Base-by-base conservation (phyloP, 1,284 basidiomycete genomes). In the Cystobasidium sp. region DNA sequence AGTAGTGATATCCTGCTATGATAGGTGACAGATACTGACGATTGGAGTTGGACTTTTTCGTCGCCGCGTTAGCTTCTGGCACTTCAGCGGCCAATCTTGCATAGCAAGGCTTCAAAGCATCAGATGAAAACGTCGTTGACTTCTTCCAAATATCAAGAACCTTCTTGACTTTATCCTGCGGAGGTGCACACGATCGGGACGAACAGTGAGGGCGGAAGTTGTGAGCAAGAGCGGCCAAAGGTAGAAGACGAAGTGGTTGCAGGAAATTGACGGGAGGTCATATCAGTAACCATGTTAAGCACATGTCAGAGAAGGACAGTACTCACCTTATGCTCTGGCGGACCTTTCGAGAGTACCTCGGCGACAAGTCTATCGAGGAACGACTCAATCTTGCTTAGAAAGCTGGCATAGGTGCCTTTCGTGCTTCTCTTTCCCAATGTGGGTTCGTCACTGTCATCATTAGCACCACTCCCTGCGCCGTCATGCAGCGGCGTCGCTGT, bases 81-180 rank as follows among this genome's bases (percentile, higher is more conserved):
- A 46, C 14, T 47, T 56, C 55, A 46, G 41, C 62, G 24, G 37
- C 24, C 16, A 73, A 43, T 59, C 44, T 65, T 31, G 70, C 70
- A 58, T 73, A 73, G 52, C 59, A 65, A 39, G 59, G 37, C 31
- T 66, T 73, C 80, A 93, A 84, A 78, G 91, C 87, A 78, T 85
- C 81, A 78, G 88, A 81, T 74, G 92, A 89, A 84, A 97, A 97
- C 61, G 94, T 94, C 83, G 85, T 87, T 76, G 88, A 88, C 83
- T 93, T 94, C 80, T 86, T 87, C 94, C 94, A 97, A 80, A 97
- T 96, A 83, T 96, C 94, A 83, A 94, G 87, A 80, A 97, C 89
- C 84, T 96, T 97, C 86, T 90, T 90, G 65, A 91, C 87, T 84
- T 97, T 97, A 85, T 96, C 94, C 94, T 97, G 86, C 31, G 68